Evolutionary conservation across 2,329 filamentous ascomycete species (phyloP).

Genomic region (Xylariales sp.): DNA sequence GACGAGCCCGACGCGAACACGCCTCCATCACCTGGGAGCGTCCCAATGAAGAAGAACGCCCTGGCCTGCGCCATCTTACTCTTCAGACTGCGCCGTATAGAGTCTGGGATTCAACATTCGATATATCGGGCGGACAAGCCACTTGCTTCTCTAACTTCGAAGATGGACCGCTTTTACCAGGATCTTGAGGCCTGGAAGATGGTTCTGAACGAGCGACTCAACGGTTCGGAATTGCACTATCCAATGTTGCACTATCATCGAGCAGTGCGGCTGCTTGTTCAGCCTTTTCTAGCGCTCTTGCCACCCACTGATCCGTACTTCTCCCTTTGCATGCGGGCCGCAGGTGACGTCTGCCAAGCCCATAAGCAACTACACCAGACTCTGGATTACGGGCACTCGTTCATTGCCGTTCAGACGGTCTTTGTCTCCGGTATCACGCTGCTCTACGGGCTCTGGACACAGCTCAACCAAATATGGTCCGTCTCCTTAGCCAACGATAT

Average conservation of each 20-base stretch:
- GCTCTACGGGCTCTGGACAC: constrained; percentile 34
- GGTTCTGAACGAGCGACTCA: constrained; percentile 28
- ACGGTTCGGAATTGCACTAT: constrained; percentile 38
- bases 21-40: constrained; percentile 19
- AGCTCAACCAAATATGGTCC: constrained; percentile 40
- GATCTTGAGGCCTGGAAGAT: constrained; percentile 43
- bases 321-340: constrained; percentile 34
- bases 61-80: constrained; percentile 39
- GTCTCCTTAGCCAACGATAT: constrained; percentile 44
- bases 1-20: constrained; percentile 22
- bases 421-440: constrained; percentile 38
- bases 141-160: constrained; percentile 37
- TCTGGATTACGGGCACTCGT: constrained; percentile 35
- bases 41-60: constrained; percentile 24
- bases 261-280: constrained; percentile 43
- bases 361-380: constrained; percentile 37
- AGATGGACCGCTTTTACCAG: constrained; percentile 40
- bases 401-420: constrained; percentile 37
- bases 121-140: constrained; percentile 45
- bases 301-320: constrained; percentile 41
- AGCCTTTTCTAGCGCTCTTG: constrained; percentile 44
- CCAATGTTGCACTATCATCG: constrained; percentile 45
- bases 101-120: constrained; percentile 46
- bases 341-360: constrained; percentile 36
- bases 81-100: constrained; percentile 40